phyloP scores from a whole-genome alignment of 495 filamentous ascomycete species.

The Podospora didyma region DNA sequence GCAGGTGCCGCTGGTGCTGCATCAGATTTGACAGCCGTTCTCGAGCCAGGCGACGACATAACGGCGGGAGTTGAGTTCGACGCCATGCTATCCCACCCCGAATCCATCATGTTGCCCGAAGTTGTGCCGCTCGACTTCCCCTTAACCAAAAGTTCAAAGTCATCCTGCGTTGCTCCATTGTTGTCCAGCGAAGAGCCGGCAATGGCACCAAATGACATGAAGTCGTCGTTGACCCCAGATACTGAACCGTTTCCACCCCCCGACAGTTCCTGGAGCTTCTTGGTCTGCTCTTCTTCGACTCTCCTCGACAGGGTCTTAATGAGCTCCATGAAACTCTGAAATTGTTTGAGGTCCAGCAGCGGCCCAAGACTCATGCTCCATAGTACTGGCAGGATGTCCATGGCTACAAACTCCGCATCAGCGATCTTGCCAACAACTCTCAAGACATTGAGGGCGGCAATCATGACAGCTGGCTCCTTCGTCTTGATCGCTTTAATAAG shows the following conservation, averaged over 20 bases:
- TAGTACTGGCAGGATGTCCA: conserved; percentile 82
- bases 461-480: conserved; percentile 95
- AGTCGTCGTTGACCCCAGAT: conserved; percentile 46
- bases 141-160: conserved; percentile 85
- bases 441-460: conserved; percentile 84
- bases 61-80: conserved; percentile 10
- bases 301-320: conserved; percentile 75
- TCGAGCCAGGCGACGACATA: conserved; percentile 20
- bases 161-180: conserved; percentile 56
- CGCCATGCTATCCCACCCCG: conserved; percentile 37
- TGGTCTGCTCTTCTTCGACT: conserved; percentile 83
- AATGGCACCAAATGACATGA: conserved; percentile 54
- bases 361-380: conserved; percentile 94
- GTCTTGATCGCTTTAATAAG: conserved; percentile 92
- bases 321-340: conserved; percentile 79
- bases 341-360: conserved; percentile 79
- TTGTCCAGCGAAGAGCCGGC: conserved; percentile 45
- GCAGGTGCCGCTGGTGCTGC: conserved; percentile 27
- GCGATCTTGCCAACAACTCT: conserved; percentile 74
- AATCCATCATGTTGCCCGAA: conserved; percentile 34
- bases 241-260: conserved; percentile 37
- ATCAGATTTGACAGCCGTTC: conserved; percentile 17
- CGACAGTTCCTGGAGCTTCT: conserved; percentile 80
- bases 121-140: conserved; percentile 41
- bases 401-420: conserved; percentile 88